phyloP scores from a whole-genome alignment of 768 basidiomycete species.

The Pisolithus microcarpus region DNA sequence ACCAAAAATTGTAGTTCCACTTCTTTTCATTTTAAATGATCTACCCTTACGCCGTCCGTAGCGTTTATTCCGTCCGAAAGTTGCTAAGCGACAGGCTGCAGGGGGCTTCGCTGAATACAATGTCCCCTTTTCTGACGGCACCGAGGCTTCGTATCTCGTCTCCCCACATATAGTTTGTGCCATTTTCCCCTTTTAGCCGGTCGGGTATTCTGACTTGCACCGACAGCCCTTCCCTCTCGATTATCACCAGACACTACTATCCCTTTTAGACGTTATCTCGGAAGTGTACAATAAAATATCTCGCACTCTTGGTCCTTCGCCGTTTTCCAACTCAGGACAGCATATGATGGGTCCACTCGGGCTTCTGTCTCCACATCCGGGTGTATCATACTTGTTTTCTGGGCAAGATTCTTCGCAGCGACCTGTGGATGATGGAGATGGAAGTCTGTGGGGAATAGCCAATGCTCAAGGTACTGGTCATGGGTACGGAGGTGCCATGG shows the following conservation, averaged over 20 bases:
- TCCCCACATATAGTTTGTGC: conserved; percentile 64
- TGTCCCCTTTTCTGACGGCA: conserved; percentile 49
- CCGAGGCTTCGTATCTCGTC: conserved; percentile 64
- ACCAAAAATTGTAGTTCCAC: conserved; percentile 56
- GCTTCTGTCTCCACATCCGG: conserved; percentile 69
- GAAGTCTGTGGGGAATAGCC: conserved; percentile 70
- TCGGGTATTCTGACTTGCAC: conserved; percentile 3
- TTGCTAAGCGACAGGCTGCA: conserved; percentile 43
- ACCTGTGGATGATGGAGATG: conserved; percentile 35
- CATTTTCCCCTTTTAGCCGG: neutral
- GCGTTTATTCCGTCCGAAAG: conserved; percentile 56
- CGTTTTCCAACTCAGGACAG: conserved; percentile 59
- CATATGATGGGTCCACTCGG: conserved; percentile 75
- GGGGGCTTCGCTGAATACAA: conserved; percentile 55
- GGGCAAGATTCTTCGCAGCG: conserved; percentile 31
- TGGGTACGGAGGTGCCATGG: conserved; percentile 28
- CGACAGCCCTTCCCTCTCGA: conserved; percentile 80
- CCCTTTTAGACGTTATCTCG: conserved; percentile 82
- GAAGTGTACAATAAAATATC: conserved; percentile 86
- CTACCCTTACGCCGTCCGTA: conserved; percentile 20
- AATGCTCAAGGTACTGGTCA: conserved; percentile 33
- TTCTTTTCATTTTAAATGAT: neutral
- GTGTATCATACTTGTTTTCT: conserved; percentile 70
- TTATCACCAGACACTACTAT: conserved; percentile 83
- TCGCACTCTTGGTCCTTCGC: conserved; percentile 76